phyloP scores from a whole-genome alignment of 768 basidiomycete species.

The Pisolithus sp. region DNA sequence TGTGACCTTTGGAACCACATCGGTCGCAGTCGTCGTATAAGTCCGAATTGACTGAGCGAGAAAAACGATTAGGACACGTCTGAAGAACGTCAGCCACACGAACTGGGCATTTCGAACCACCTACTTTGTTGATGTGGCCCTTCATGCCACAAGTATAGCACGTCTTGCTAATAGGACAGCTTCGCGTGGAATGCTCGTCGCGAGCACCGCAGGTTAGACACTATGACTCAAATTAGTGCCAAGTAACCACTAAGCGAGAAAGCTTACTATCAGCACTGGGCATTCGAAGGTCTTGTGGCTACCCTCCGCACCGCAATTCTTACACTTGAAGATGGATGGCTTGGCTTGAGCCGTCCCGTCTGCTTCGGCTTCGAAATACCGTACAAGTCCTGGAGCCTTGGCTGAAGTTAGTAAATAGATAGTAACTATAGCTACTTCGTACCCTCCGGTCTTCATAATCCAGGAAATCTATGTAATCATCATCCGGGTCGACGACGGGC shows the following conservation, averaged over 20 bases:
- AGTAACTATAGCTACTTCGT: slow-evolving; percentile 11
- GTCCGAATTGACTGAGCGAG: slow-evolving; percentile 16
- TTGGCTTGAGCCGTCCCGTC: slow-evolving; percentile 35
- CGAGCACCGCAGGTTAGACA: slow-evolving; percentile 77
- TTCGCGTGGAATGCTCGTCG: slow-evolving; percentile 70
- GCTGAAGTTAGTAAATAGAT: background rate
- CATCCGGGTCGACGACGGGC: slow-evolving; percentile 38
- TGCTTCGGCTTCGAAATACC: slow-evolving; percentile 57
- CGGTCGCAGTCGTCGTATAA: slow-evolving; percentile 53
- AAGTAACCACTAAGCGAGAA: background rate
- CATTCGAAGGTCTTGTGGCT: slow-evolving; percentile 66
- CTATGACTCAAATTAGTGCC: slow-evolving; percentile 30
- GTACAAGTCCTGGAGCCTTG: slow-evolving; percentile 43
- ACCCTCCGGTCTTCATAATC: slow-evolving; percentile 66
- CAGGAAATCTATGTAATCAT: slow-evolving; percentile 70
- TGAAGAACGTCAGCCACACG: slow-evolving; percentile 19
- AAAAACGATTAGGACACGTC: slow-evolving; percentile 66
- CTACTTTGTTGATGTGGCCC: slow-evolving; percentile 67
- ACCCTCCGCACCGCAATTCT: slow-evolving; percentile 70
- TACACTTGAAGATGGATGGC: slow-evolving; percentile 54
- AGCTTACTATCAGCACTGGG: slow-evolving; percentile 61
- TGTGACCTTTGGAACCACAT: slow-evolving; percentile 61
- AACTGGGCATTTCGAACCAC: background rate
- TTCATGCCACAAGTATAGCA: slow-evolving; percentile 82
- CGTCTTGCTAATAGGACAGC: slow-evolving; percentile 75